A percentile compares a stretch with the other conserved stretches of the same genome.
Evolutionary conservation across 345 rosid genomes (phyloP).

Genomic region (Acer saccharum): DNA sequence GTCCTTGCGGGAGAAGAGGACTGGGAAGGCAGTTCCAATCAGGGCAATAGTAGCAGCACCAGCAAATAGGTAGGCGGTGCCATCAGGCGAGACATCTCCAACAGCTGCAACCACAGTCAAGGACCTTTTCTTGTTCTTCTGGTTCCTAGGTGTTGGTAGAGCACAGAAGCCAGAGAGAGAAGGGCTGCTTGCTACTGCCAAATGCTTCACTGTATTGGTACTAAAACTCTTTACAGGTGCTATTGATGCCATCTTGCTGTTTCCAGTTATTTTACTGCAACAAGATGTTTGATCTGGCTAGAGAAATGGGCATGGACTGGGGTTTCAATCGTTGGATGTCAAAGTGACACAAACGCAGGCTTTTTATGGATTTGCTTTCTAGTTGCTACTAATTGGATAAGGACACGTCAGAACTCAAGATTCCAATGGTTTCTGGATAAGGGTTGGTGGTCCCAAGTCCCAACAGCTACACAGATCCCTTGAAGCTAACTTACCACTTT

Average conservation of each 20-base stretch:
- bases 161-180: not conserved
- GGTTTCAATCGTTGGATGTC: conserved; percentile 1
- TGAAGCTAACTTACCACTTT: not conserved
- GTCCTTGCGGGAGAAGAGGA: conserved; percentile 86
- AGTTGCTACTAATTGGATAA: conserved; percentile 35
- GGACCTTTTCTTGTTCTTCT: conserved; percentile 43
- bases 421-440: conserved; percentile 38
- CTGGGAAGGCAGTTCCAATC: conserved; percentile 88
- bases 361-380: conserved; percentile 16
- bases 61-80: conserved; percentile 62
- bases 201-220: conserved; percentile 24
- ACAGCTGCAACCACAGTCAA: conserved; percentile 71
- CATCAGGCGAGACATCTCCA: conserved; percentile 81
- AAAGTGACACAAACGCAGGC: conserved; percentile 6
- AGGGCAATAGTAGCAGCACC: conserved; percentile 77
- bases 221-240: conserved; percentile 32
- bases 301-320: not conserved
- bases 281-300: not conserved
- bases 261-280: not conserved
- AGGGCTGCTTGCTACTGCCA: conserved; percentile 13
- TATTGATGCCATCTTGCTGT: conserved; percentile 36
- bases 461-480: not conserved
- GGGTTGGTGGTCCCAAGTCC: conserved; percentile 26
- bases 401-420: conserved; percentile 46
- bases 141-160: conserved; percentile 16